Base-by-base conservation (phyloP, 2,329 filamentous ascomycete species). In the Fusarium mangiferae region DNA sequence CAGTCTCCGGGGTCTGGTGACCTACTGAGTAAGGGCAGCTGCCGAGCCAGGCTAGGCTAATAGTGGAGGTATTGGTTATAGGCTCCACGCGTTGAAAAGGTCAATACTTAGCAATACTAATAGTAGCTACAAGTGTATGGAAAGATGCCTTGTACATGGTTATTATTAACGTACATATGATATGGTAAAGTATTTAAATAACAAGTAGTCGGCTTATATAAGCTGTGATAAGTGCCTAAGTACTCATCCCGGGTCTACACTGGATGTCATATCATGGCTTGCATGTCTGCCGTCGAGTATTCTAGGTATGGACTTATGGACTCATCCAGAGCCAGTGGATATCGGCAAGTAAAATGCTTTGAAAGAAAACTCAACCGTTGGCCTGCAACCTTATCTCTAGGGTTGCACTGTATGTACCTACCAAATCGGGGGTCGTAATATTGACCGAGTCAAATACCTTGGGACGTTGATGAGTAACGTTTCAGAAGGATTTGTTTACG, bases 1-100 rank as follows among this genome's bases (percentile, higher is more conserved):
- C 36, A 62, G 55, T 44, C 64, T 68, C 67, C 62, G 51, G 52
- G 66, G 74, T 76, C 74, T 63, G 70, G 68, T 76, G 74, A 76
- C 74, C 74, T 76, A 75, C 69, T 62, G 66, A 41, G 35, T 35
- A 74, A 48, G 54, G 74, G 74, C 69, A 73, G 73, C 57, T 75
- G 69, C 72, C 66, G 69, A 49, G 55, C 38, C 68, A 56, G 56
- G 58, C 66, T 75, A 75, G 62, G 69, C 64, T 72, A 66, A 66
- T 66, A 75, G 72, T 73, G 68, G 72, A 74, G 59, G 72, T 45
- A 42, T 60, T 57, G 36, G 35, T 22, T 59, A 30, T n/a, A 42
- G 52, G 42, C 51, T 55, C 51, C 35, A 55, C 51, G 35, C 35
- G 35, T 54, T 54, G 35, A 38, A 54, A 36, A 28, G 24, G 51